Conservation (phyloP, 345 rosid species). For the Syzygium grande region DNA sequence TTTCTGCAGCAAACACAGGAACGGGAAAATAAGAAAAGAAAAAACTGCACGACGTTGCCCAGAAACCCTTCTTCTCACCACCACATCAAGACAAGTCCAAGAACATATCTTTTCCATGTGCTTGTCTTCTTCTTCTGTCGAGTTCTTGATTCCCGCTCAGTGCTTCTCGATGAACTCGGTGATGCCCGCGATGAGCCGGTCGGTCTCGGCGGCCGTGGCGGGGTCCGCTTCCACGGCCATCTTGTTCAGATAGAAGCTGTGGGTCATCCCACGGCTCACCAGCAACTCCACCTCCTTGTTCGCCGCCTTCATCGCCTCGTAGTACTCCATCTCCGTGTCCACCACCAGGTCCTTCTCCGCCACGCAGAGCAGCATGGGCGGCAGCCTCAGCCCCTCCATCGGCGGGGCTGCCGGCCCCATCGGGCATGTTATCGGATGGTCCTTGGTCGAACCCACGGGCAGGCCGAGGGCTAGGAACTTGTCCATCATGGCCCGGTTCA, state of each 20-base stretch:
- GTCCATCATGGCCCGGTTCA: constrained; percentile 54
- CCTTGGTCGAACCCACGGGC: constrained; percentile 36
- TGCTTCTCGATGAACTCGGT: constrained; percentile 23
- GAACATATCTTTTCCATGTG: not conserved
- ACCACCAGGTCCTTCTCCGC: constrained; percentile 39
- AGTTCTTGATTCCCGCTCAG: not conserved
- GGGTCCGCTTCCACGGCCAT: constrained; percentile 42
- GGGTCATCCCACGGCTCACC: constrained; percentile 43
- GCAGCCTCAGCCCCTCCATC: constrained; percentile 25
- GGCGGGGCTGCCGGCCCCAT: constrained; percentile 42
- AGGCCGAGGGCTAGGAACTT: constrained; percentile 36
- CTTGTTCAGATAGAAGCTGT: constrained; percentile 49
- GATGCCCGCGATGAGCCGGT: constrained; percentile 24
- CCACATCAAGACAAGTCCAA: not conserved
- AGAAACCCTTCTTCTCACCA: too few species aligned
- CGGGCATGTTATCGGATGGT: constrained; percentile 52
- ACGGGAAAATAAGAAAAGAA: not conserved
- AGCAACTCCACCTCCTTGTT: constrained; percentile 37
- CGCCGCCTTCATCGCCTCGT: constrained; percentile 40
- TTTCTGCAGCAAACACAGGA: not conserved
- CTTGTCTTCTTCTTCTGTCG: not conserved
- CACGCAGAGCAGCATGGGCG: constrained; percentile 40
- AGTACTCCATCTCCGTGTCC: constrained; percentile 56
- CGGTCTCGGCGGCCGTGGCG: constrained; percentile 22
- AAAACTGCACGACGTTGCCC: not conserved